Base-by-base conservation (phyloP, 805 yeast species). In the Candida multigemmis region DNA sequence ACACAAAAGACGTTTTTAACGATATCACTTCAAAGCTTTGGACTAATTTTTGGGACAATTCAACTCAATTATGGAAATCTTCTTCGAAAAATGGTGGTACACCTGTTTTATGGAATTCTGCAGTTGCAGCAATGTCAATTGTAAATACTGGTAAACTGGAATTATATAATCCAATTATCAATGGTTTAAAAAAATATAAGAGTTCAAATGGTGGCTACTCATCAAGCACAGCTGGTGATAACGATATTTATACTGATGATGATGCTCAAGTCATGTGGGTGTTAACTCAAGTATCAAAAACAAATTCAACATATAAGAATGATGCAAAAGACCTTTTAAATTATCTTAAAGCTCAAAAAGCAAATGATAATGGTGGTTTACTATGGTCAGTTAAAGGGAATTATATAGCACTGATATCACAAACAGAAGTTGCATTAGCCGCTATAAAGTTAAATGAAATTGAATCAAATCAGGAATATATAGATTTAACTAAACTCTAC, bases 311-410 rank as follows among this genome's bases (percentile, higher is more conserved):
- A n/a, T n/a, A n/a, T n/a, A n/a, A n/a, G 6, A 23, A 14, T 10
- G 12, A 10, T 12, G 32, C 35, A 6, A 25, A 17, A 3, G 20
- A 11, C 7, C 16, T 32, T 9, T 25, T 32, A 29, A n/a, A 5
- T 7, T 14, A 14, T 11, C 22, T 32, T 6, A 12, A 20, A 20
- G 30, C 25, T 84, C 83, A 81, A 53, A 67, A 73, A 28, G 91
- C 81, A 36, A 77, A 77, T 21, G 79, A 76, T 13, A 53, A 25
- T 10, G 52, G 52, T 4, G 53, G 52, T 3, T 33, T 46, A 10
- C 28, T 21, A 11, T 48, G 52, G 52, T 15, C 27, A 6, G 28
- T 34, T 12, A 24, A 35, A 6, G 36, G 31, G 7, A 23, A 22
- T 12, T 48, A 48, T 27, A 35, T 46, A 15, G 46, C 53, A 4